phyloP scores from a whole-genome alignment of 352 stramenopile species.

The Phytopythium kandeliae region DNA sequence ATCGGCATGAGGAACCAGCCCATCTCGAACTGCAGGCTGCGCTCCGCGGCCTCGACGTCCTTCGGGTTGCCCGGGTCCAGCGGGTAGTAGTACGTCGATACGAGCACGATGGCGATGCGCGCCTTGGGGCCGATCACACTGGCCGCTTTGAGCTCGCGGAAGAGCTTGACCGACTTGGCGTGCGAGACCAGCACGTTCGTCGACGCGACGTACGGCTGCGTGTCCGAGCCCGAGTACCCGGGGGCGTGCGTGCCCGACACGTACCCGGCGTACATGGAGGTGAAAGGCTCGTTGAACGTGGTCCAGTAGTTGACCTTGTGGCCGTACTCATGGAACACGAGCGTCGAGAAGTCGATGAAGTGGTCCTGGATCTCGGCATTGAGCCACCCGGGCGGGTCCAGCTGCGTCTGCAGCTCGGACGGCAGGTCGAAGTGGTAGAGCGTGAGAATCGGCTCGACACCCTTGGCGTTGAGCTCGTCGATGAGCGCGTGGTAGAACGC shows the following conservation, averaged over 20 bases:
- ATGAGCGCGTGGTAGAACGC: slow-evolving; percentile 27
- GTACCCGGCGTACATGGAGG: slow-evolving; percentile 83
- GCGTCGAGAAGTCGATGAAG: slow-evolving; percentile 82
- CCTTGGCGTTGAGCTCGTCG: slow-evolving; percentile 19
- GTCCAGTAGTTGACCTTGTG: slow-evolving; percentile 90
- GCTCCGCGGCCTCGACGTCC: slow-evolving; percentile 50
- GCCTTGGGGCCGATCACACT: slow-evolving; percentile 9
- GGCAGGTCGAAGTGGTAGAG: slow-evolving; percentile 98
- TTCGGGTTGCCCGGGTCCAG: slow-evolving; percentile 41
- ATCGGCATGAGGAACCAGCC: slow-evolving; percentile 89
- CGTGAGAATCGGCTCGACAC: slow-evolving; percentile 90
- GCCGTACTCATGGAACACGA: slow-evolving; percentile 90
- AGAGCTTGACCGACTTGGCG: slow-evolving; percentile 74
- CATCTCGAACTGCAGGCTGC: slow-evolving; percentile 83
- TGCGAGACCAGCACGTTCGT: slow-evolving; percentile 92
- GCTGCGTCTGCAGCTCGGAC: slow-evolving; percentile 72
- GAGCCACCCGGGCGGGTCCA: slow-evolving; percentile 64
- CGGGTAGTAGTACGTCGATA: slow-evolving; percentile 72
- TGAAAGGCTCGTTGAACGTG: slow-evolving; percentile 94
- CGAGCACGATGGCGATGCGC: slow-evolving; percentile 86
- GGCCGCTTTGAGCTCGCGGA: slow-evolving; percentile 63
- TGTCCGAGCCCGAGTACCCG: slow-evolving; percentile 31
- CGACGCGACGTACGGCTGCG: slow-evolving; percentile 42
- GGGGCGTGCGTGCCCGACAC: slow-evolving; percentile 50
- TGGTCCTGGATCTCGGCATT: slow-evolving; percentile 47